Conservation (phyloP, 306 rosid genomes). For the Glycyrrhiza uralensis region DNA sequence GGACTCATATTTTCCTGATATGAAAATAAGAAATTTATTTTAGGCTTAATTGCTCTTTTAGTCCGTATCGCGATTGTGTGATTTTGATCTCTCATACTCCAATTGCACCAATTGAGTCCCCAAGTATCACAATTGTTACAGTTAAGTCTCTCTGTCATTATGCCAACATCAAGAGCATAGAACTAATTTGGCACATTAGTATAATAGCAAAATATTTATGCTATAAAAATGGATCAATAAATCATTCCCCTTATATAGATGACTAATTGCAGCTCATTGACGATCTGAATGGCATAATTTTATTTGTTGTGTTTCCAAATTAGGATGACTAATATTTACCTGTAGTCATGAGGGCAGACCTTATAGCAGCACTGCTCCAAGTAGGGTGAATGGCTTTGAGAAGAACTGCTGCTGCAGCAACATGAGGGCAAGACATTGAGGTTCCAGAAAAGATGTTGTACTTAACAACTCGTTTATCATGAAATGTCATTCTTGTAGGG, state of each 20-base stretch:
- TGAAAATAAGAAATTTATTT: no score
- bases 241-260: neutral
- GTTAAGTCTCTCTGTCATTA: no score
- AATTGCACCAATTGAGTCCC: no score
- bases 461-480: constrained; percentile 59
- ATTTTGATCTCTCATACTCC: no score
- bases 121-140: no score
- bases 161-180: no score
- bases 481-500: constrained; percentile 53
- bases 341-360: constrained; percentile 90
- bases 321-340: no score
- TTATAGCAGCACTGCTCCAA: constrained; percentile 87
- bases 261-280: neutral
- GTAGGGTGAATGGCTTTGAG: constrained; percentile 78
- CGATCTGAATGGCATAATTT: neutral
- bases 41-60: no score
- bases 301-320: neutral
- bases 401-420: constrained; percentile 72
- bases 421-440: constrained; percentile 96
- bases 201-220: neutral
- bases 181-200: no score
- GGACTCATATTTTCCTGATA: neutral
- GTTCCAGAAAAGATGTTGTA: constrained; percentile 83
- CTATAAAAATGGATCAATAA: neutral
- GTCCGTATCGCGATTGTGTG: no score